Evolutionary conservation across 306 rosid species (phyloP).

Genomic region (Inga laurina): DNA sequence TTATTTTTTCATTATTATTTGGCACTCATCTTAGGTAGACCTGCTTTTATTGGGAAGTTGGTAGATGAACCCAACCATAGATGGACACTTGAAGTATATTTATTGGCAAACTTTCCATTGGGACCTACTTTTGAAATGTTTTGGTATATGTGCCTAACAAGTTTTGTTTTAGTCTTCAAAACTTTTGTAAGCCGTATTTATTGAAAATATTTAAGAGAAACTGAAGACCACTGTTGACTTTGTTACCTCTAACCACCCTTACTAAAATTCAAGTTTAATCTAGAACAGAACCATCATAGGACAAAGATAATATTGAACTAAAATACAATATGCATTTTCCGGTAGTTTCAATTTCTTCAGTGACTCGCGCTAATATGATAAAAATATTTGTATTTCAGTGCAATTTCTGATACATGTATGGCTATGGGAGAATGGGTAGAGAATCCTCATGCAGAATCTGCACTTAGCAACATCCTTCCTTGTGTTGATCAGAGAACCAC

Average conservation of each 20-base stretch:
- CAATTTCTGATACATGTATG: slow-evolving; percentile 84
- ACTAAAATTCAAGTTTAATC: neutral
- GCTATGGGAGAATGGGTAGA: slow-evolving; percentile 97
- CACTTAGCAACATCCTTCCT: slow-evolving; percentile 84
- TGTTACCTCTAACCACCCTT: neutral
- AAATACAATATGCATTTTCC: neutral
- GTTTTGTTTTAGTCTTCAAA: neutral
- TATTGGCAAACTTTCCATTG: neutral
- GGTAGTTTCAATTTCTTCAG: neutral
- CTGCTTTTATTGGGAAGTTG: neutral
- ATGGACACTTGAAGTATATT: neutral
- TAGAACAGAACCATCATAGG: neutral
- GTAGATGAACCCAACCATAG: neutral
- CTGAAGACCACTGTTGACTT: neutral
- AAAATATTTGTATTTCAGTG: slow-evolving; percentile 44
- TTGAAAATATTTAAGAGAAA: neutral
- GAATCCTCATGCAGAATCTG: slow-evolving; percentile 81
- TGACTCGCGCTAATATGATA: neutral
- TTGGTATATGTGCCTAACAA: neutral
- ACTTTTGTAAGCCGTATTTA: neutral
- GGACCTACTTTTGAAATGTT: neutral
- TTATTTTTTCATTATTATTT: neutral
- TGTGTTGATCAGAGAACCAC: slow-evolving; percentile 87
- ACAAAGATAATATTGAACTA: neutral
- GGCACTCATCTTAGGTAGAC: neutral